These are phyloP conservation scores for Phytophthora vignae DNA, from an alignment of 352 stramenopile genomes.

Conservation along the genomic window DNA sequence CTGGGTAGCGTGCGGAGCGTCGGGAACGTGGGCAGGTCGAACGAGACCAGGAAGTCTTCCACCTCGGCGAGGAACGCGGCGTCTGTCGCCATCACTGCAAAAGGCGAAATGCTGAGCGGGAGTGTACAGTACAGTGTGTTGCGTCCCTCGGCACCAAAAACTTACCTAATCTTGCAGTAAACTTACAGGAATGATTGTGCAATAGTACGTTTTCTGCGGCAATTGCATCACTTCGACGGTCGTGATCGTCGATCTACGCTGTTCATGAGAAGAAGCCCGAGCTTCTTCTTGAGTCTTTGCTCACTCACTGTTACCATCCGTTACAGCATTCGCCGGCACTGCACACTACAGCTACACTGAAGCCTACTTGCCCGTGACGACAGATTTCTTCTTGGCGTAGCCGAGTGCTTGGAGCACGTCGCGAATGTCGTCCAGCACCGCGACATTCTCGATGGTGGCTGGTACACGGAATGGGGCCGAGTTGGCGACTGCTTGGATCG, in stretches of 20 bases:
- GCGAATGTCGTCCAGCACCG: slow-evolving; percentile 50
- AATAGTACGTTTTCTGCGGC: too few species aligned
- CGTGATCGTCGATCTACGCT: neutral
- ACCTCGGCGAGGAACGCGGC: slow-evolving; percentile 24
- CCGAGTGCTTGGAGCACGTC: slow-evolving; percentile 47
- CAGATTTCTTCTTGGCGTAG: slow-evolving; percentile 50
- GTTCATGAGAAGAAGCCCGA: neutral
- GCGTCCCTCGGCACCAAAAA: too few species aligned
- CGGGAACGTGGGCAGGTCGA: slow-evolving; percentile 24
- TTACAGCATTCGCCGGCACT: neutral
- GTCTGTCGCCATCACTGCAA: slow-evolving; percentile 12
- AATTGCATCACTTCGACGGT: too few species aligned
- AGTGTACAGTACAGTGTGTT: neutral
- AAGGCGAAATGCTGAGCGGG: neutral
- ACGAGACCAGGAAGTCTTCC: slow-evolving; percentile 32
- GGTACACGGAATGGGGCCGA: slow-evolving; percentile 50
- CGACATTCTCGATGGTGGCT: slow-evolving; percentile 61
- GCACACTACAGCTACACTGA: neutral
- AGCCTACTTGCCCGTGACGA: slow-evolving; percentile 37
- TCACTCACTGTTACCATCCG: slow-evolving; percentile 13
- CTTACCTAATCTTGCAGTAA: too few species aligned
- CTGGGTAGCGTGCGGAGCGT: slow-evolving; percentile 5
- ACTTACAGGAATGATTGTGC: slow-evolving; percentile 17
- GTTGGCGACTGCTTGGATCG: slow-evolving; percentile 62
- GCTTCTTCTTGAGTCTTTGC: neutral